Evolutionary conservation across 768 basidiomycete species (phyloP).

Genomic region (Podaxis sp.): DNA sequence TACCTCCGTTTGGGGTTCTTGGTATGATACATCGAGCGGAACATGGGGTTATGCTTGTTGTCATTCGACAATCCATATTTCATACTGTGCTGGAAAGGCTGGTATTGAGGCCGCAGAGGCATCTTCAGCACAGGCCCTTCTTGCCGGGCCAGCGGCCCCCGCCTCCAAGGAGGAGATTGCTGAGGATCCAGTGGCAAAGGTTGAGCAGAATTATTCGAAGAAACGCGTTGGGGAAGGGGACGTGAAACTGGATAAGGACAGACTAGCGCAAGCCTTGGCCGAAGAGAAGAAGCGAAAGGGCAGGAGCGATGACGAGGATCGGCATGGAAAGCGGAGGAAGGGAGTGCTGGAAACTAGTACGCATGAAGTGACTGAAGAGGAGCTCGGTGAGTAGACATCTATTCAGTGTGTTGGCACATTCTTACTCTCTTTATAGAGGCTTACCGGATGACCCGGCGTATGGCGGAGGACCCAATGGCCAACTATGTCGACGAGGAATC

Average conservation of each 20-base stretch:
- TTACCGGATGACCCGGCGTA: slow-evolving; percentile 78
- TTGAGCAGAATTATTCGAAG: slow-evolving; percentile 76
- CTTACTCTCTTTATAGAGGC: slow-evolving; percentile 58
- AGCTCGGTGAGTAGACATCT: slow-evolving; percentile 56
- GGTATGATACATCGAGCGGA: slow-evolving; percentile 69
- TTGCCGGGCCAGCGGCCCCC: slow-evolving; percentile 40
- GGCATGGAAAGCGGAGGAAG: slow-evolving; percentile 58
- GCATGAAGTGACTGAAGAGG: slow-evolving; percentile 88
- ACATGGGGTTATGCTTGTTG: slow-evolving; percentile 96
- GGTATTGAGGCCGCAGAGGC: slow-evolving; percentile 78
- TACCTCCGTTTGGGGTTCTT: slow-evolving; percentile 96
- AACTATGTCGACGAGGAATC: slow-evolving; percentile 74
- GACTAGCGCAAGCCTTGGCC: slow-evolving; percentile 64
- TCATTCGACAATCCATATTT: slow-evolving; percentile 80
- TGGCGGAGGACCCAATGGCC: slow-evolving; percentile 90
- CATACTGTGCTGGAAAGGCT: slow-evolving; percentile 88
- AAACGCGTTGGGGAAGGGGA: slow-evolving; percentile 81
- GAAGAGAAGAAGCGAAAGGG: slow-evolving; percentile 82
- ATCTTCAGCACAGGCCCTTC: slow-evolving; percentile 70
- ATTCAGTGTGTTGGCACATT: slow-evolving; percentile 1
- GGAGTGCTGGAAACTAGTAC: slow-evolving; percentile 42
- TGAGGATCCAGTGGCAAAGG: slow-evolving; percentile 32
- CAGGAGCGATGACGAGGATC: slow-evolving; percentile 51
- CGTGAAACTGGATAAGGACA: slow-evolving; percentile 68
- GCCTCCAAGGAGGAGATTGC: slow-evolving; percentile 20